These are phyloP conservation scores for Fraxinus sp. DNA, from an alignment of 305 asterid species.

Conservation along the genomic window DNA sequence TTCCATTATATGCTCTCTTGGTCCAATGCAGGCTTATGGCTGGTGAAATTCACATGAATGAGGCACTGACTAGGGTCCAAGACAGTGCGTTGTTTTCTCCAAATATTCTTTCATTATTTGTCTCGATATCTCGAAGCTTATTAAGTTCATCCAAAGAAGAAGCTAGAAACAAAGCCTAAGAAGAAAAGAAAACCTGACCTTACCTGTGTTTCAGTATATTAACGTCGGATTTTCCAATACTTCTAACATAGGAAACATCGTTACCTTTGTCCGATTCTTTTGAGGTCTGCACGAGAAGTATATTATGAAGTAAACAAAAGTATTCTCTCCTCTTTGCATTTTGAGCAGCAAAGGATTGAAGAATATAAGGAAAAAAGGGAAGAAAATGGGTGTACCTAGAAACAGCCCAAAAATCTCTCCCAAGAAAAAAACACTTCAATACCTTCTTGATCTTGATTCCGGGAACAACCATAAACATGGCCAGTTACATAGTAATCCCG, in stretches of 20 bases:
- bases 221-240: constrained; percentile 39
- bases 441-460: constrained; percentile 61
- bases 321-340: constrained; percentile 22
- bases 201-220: constrained; percentile 24
- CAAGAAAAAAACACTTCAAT: constrained; percentile 44
- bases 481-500: constrained; percentile 34
- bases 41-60: constrained; percentile 20
- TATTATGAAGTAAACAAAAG: constrained; percentile 20
- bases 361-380: constrained; percentile 7
- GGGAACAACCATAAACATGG: constrained; percentile 23
- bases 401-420: constrained; percentile 46
- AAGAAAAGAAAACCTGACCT: constrained; percentile 8
- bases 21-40: not conserved
- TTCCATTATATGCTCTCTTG: not conserved
- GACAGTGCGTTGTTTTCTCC: constrained; percentile 13
- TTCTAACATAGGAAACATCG: constrained; percentile 36
- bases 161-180: not conserved
- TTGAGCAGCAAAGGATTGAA: not conserved
- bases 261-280: constrained; percentile 22
- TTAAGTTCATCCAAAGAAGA: constrained; percentile 17
- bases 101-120: constrained; percentile 21
- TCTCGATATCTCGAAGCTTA: constrained; percentile 15
- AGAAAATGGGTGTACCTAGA: constrained; percentile 32
- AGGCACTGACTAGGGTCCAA: constrained; percentile 20
- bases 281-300: constrained; percentile 18